phyloP scores from a whole-genome alignment of 192 early-diverging fungal genomes.

The Podila horticola region DNA sequence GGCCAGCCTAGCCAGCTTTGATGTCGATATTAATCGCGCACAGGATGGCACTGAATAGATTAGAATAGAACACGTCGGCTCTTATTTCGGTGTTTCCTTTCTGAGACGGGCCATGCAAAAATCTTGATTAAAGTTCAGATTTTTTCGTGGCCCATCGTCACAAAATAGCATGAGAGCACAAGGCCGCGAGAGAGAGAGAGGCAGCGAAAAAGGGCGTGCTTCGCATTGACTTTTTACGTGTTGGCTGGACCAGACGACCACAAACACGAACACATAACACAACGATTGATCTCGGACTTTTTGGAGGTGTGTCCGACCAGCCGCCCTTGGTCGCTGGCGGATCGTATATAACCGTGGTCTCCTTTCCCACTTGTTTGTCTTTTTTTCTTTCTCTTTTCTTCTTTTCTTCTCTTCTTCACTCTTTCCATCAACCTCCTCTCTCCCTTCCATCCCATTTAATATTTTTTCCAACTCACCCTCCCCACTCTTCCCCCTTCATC shows the following conservation, averaged over 20 bases:
- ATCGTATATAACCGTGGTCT: neutral
- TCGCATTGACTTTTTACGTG: neutral
- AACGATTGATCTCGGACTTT: conserved; percentile 2
- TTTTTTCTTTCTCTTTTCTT: conserved; percentile 1
- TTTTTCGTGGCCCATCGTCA: conserved; percentile 11
- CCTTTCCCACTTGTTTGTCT: neutral
- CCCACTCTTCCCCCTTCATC: conserved; percentile 10
- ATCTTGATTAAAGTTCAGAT: neutral
- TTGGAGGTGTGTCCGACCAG: neutral
- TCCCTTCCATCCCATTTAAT: conserved; percentile 3
- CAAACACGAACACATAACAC: no score
- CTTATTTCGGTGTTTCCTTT: conserved; percentile 6
- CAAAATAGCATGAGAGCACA: neutral
- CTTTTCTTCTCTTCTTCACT: conserved; percentile 4
- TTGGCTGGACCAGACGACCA: no score
- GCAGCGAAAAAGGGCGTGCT: neutral
- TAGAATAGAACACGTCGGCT: no score
- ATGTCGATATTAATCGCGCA: no score
- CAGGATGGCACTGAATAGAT: no score
- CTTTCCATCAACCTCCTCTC: neutral
- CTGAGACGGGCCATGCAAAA: conserved; percentile 8
- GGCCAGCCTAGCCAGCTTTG: no score
- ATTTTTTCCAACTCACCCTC: neutral
- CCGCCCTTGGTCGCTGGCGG: neutral
- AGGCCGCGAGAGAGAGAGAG: neutral